Evolutionary conservation across 768 basidiomycete genomes (phyloP).

Genomic region (Strobilomyces dryophilus): DNA sequence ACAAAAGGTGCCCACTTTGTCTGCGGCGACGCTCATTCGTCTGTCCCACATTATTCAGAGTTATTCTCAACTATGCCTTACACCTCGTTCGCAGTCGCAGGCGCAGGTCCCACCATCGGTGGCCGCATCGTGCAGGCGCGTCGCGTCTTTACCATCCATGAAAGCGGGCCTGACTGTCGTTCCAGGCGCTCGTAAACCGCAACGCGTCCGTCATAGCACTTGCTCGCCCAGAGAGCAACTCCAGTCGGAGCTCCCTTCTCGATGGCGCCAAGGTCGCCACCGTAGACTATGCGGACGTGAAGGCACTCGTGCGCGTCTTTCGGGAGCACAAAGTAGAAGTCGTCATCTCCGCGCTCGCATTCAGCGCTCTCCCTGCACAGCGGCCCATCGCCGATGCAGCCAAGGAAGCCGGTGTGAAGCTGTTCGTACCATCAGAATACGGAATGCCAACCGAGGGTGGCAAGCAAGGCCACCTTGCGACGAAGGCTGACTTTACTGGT

Average conservation of each 20-base stretch:
- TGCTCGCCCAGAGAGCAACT: conserved; percentile 19
- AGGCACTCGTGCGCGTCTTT: conserved; percentile 24
- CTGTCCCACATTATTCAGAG: background rate
- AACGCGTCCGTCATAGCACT: conserved; percentile 26
- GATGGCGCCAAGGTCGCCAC: conserved; percentile 23
- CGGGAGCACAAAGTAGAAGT: conserved; percentile 33
- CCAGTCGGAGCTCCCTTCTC: conserved; percentile 17
- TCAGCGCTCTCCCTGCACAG: conserved; percentile 24
- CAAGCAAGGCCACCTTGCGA: conserved; percentile 19
- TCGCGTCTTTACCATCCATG: background rate
- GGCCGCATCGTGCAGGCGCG: conserved; percentile 29
- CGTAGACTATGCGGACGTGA: conserved; percentile 28
- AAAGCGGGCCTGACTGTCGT: background rate
- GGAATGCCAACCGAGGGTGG: conserved; percentile 34
- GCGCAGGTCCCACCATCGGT: conserved; percentile 35
- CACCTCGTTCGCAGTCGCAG: conserved; percentile 35
- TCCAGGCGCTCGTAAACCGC: conserved; percentile 19
- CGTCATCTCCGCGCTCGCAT: conserved; percentile 32
- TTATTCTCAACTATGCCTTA: conserved; percentile 13
- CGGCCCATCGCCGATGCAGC: conserved; percentile 32
- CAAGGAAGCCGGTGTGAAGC: conserved; percentile 33
- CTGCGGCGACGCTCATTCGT: background rate
- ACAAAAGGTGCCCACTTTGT: background rate
- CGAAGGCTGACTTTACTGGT: conserved; percentile 30
- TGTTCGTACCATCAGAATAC: conserved; percentile 39